A percentile compares a stretch with the other conserved stretches of the same genome.
Evolutionary conservation across 306 rosid species (phyloP).

Genomic region (Styphnolobium japonicum): DNA sequence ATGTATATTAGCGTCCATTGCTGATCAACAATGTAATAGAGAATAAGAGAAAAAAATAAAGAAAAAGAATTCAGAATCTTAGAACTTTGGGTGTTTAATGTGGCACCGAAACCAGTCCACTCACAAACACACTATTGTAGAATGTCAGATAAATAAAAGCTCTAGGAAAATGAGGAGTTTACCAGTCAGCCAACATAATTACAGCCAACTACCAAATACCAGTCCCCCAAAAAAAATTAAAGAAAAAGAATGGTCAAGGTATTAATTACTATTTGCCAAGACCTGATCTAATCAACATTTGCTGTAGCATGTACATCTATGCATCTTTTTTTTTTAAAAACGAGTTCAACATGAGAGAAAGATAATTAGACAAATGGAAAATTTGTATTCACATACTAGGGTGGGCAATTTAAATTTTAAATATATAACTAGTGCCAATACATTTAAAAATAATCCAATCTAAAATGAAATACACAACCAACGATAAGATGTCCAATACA

Average conservation of each 20-base stretch:
- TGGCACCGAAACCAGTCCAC: not conserved
- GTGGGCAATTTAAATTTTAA: not conserved
- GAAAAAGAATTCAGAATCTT: not conserved
- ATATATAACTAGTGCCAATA: not conserved
- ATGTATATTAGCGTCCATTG: not conserved
- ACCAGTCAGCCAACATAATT: not conserved
- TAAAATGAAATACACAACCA: not conserved
- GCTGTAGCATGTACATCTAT: not conserved
- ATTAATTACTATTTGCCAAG: not conserved
- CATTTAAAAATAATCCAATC: not conserved
- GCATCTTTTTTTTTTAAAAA: not conserved
- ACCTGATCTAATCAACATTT: not conserved
- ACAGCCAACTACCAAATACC: not conserved
- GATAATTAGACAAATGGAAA: not conserved
- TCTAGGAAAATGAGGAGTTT: not conserved
- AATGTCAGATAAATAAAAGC: slow-evolving; percentile 3
- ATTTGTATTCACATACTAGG: not conserved
- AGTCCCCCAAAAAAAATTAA: not conserved
- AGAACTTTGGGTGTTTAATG: not conserved
- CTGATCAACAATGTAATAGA: not conserved
- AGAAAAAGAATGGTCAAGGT: not conserved
- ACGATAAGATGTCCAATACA: not conserved
- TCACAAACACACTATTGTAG: not conserved
- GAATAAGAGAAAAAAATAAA: not conserved
- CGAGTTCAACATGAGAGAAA: not conserved